Conservation (phyloP, 1,139 yeast species). For the Lodderomyces parapsilosis region DNA sequence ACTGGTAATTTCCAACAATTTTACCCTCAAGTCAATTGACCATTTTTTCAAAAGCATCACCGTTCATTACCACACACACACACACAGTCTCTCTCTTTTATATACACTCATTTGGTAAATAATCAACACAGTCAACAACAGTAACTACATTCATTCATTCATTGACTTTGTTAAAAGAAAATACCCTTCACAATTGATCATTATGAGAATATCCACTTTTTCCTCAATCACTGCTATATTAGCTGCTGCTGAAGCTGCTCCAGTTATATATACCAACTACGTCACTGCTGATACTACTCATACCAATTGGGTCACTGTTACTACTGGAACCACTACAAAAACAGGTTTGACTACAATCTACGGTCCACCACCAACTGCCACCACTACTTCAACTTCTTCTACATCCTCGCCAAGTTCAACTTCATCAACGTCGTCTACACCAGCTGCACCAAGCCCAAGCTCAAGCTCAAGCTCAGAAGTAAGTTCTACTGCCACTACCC, state of each 20-base stretch:
- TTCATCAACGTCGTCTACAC: slow-evolving; percentile 21
- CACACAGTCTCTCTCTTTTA: not conserved
- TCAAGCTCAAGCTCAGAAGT: slow-evolving; percentile 9
- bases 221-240: slow-evolving; percentile 7
- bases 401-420: slow-evolving; percentile 19
- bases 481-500: slow-evolving; percentile 14
- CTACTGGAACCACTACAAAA: slow-evolving; percentile 4
- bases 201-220: slow-evolving; percentile 8
- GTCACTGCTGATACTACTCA: slow-evolving; percentile 24
- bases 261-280: slow-evolving; percentile 19
- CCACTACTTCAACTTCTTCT: slow-evolving; percentile 17
- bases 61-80: too few species aligned
- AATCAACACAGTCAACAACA: not conserved
- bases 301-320: slow-evolving; percentile 19
- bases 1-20: too few species aligned
- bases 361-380: slow-evolving; percentile 15
- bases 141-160: too few species aligned
- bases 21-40: too few species aligned
- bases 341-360: slow-evolving; percentile 1
- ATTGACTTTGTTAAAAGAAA: too few species aligned
- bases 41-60: too few species aligned
- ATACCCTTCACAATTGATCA: not conserved
- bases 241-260: slow-evolving; percentile 19
- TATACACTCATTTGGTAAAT: not conserved
- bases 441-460: not conserved